phyloP scores from a whole-genome alignment of 2,329 filamentous ascomycete species.

The Piedraia hortae region DNA sequence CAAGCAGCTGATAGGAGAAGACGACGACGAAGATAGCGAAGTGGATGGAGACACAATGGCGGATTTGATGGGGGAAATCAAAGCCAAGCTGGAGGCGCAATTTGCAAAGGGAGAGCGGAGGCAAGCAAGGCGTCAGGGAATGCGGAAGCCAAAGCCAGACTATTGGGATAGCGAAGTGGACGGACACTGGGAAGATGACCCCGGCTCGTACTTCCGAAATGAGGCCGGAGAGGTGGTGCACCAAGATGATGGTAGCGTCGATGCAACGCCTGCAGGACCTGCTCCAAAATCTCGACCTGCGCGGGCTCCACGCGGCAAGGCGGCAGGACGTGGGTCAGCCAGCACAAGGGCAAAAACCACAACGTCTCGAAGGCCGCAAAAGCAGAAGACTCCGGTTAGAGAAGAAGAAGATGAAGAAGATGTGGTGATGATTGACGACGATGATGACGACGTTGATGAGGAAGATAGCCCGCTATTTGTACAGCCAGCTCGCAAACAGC shows the following conservation, averaged over 20 bases:
- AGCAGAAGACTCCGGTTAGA: slow-evolving; percentile 15
- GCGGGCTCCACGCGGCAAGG: slow-evolving; percentile 21
- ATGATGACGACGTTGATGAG: slow-evolving; percentile 11
- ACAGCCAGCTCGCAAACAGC: slow-evolving; percentile 5
- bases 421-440: no score
- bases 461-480: slow-evolving; percentile 20
- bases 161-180: slow-evolving; percentile 78
- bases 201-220: slow-evolving; percentile 31
- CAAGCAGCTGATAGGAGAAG: slow-evolving; percentile 28
- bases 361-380: slow-evolving; percentile 15
- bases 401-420: slow-evolving; percentile 15
- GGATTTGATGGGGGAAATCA: slow-evolving; percentile 29
- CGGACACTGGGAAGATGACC: slow-evolving; percentile 59
- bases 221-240: slow-evolving; percentile 14
- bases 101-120: slow-evolving; percentile 38
- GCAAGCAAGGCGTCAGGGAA: slow-evolving; percentile 18
- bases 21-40: slow-evolving; percentile 34
- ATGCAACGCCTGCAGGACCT: slow-evolving; percentile 13
- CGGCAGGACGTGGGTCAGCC: slow-evolving; percentile 14
- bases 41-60: slow-evolving; percentile 51
- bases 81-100: slow-evolving; percentile 37
- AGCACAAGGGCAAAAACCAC: slow-evolving; percentile 17
- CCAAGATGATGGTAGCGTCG: slow-evolving; percentile 18
- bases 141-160: slow-evolving; percentile 38
- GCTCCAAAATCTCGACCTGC: slow-evolving; percentile 15